Percentiles rank a stretch among this genome's conserved stretches.
These are phyloP conservation scores for Lonicera japonica DNA, from an alignment of 129 eudicot species.

Conservation along the genomic window DNA sequence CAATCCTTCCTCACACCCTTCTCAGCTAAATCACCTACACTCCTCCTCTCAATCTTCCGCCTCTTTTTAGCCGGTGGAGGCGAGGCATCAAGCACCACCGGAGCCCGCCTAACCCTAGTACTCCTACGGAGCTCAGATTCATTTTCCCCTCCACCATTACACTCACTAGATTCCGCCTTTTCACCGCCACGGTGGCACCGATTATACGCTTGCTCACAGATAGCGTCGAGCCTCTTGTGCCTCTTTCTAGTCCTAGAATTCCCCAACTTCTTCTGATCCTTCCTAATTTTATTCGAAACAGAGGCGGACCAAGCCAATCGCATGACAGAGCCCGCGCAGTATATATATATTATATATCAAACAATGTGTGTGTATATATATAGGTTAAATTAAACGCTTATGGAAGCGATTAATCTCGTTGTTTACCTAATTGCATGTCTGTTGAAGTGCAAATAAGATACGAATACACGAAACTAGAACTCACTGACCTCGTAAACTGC, in stretches of 20 bases:
- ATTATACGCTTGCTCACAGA: constrained; percentile 52
- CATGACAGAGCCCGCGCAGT: constrained; percentile 44
- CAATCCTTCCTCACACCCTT: constrained; percentile 18
- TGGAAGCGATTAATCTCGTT: neutral
- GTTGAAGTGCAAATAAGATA: constrained; percentile 5
- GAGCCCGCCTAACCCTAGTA: constrained; percentile 64
- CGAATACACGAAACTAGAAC: neutral
- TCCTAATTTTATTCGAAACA: constrained; percentile 36
- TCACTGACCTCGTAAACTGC: constrained; percentile 30
- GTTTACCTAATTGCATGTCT: neutral
- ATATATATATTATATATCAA: neutral
- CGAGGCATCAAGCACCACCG: constrained; percentile 76
- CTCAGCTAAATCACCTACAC: constrained; percentile 23
- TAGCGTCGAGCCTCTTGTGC: constrained; percentile 82
- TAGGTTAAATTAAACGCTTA: constrained; percentile 1
- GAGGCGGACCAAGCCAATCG: constrained; percentile 45
- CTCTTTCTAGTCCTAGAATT: constrained; percentile 53
- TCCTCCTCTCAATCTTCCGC: constrained; percentile 34
- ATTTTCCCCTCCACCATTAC: constrained; percentile 30
- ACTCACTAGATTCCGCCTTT: constrained; percentile 28
- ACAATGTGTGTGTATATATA: neutral
- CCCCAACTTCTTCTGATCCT: constrained; percentile 42
- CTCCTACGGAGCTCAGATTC: constrained; percentile 69
- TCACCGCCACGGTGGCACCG: constrained; percentile 48
- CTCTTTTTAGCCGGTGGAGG: constrained; percentile 66